These are phyloP conservation scores for Phytophthora melonis DNA, from an alignment of 352 stramenopile genomes.

Conservation along the genomic window DNA sequence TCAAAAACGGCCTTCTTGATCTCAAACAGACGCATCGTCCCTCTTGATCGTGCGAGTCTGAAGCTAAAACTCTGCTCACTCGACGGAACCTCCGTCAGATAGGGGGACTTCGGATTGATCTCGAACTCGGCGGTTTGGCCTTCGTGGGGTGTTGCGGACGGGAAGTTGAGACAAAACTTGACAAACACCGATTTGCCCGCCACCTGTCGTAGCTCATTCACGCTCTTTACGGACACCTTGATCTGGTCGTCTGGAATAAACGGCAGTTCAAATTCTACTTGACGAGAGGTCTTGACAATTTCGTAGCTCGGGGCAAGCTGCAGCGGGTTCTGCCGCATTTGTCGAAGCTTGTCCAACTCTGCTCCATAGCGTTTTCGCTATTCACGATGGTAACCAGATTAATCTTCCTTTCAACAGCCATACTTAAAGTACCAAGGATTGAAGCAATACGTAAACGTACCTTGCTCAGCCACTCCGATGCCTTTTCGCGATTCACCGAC, in stretches of 20 bases:
- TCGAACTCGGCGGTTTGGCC: slow-evolving; percentile 56
- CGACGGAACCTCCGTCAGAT: slow-evolving; percentile 30
- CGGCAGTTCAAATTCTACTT: slow-evolving; percentile 57
- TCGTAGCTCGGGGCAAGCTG: slow-evolving; percentile 60
- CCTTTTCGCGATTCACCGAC: slow-evolving; percentile 52
- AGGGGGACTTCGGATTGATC: slow-evolving; percentile 44
- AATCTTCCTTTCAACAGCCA: not conserved
- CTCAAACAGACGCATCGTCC: slow-evolving; percentile 80
- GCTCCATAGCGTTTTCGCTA: slow-evolving; percentile 71
- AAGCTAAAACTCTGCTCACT: slow-evolving; percentile 52
- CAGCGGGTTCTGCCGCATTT: slow-evolving; percentile 55
- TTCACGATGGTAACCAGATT: not conserved
- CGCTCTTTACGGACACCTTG: slow-evolving; percentile 53
- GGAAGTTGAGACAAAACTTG: slow-evolving; percentile 82
- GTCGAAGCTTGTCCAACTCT: slow-evolving; percentile 60
- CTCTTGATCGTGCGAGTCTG: slow-evolving; percentile 64
- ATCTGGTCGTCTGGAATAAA: slow-evolving; percentile 66
- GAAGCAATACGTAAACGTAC: slow-evolving; percentile 24
- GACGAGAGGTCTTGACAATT: slow-evolving; percentile 45
- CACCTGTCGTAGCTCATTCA: slow-evolving; percentile 53
- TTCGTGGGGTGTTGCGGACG: slow-evolving; percentile 63
- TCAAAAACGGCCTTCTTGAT: slow-evolving; percentile 86
- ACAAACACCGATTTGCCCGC: slow-evolving; percentile 69
- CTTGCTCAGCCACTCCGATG: slow-evolving; percentile 67
- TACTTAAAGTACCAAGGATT: not conserved